Evolutionary conservation across 2,329 filamentous ascomycete genomes (phyloP), one percentile per base, ranked within the genome.

Genomic region (Colletotrichum sp.): DNA sequence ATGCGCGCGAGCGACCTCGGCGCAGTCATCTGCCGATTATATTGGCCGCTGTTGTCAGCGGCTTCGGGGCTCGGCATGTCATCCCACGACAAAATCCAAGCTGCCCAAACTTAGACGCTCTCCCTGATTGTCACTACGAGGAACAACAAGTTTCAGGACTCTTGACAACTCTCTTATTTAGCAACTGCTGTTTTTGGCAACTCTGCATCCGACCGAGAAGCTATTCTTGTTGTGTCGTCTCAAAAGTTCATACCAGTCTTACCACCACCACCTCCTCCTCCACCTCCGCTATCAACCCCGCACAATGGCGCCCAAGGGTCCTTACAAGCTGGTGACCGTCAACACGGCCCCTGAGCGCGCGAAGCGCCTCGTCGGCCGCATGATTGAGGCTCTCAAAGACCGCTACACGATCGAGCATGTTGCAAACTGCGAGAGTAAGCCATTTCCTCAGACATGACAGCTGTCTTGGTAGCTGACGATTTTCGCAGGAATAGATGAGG

Each of bases 311-410:
- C 85, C 88, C 16, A 87, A 88, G 78, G 91, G 91, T 22, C 91
- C 91, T 5, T 94, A 88, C 84, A 90, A 87, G 79, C 88, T 94
- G 15, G 89, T 94, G 34, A 94, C 92, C 3, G 92, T 94, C 78
- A 94, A 94, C 84, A 93, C 90, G 2, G 91, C 90, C 3, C 92
- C 93, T 1, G 92, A 93, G 77, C 87, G 92, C 72, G 93, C 93
- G 39, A 90, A 91, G 83, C 84, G 86, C 9, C 83, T 94, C 39
- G 90, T 93, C 79, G 92, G 92, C 13, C 88, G 90, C 1, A 83
- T 94, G 48, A 87, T 90, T 13, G 90, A 93, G 72, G 88, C 87
- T 15, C 83, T 94, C 36, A 92, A 91, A 81, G 91, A 93, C 71
- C 85, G 84, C 52, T 94, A 94, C 82, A 90, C 87, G 2, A 93